Evolutionary conservation across 2,329 filamentous ascomycete species (phyloP), one percentile per base, ranked within the genome.

Genomic region (Clarireedia sp.): DNA sequence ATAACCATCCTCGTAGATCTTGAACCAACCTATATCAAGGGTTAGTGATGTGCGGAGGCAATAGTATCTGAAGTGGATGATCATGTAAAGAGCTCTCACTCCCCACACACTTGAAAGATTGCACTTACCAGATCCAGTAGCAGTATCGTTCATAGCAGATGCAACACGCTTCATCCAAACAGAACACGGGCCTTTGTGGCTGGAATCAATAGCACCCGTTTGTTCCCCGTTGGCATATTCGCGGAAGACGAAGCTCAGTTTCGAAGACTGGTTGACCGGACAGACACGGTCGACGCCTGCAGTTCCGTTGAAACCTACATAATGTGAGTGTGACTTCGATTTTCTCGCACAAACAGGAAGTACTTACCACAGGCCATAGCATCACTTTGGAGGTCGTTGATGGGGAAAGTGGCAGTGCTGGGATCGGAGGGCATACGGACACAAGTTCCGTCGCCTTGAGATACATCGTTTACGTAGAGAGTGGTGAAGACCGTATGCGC

Each of bases 151-250:
- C 12, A 71, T 71, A 57, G 83, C 81, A 56, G 82, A 75, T 60
- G 74, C 70, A 1, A 89, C 79, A 64, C 81, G 80, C 73, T 90
- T 90, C 72, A 89, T 74, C 70, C 90, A 90, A 23, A 90, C 79
- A 26, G 85, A 79, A 65, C 86, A 88, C 48, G 87, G 85, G 0
- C 87, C 87, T 67, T 81, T 78, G 70, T 86, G 84, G 36, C 76
- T 78, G 12, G 66, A 64, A 66, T 85, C 85, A 56, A 90, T 78
- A 56, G 75, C 71, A 21, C 79, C 78, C 3, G 78, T 75, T 36
- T 74, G 66, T 24, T 75, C 70, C 45, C 75, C 78, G 66, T 84
- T 75, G 46, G 85, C 76, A 70, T 75, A 83, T 55, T 75, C 71
- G 57, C 84, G 82, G 73, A 82, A 88, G 66, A 86, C 77, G 64